Conservation (phyloP, 495 filamentous ascomycete species). For the Aspergillus bertholletiae region DNA sequence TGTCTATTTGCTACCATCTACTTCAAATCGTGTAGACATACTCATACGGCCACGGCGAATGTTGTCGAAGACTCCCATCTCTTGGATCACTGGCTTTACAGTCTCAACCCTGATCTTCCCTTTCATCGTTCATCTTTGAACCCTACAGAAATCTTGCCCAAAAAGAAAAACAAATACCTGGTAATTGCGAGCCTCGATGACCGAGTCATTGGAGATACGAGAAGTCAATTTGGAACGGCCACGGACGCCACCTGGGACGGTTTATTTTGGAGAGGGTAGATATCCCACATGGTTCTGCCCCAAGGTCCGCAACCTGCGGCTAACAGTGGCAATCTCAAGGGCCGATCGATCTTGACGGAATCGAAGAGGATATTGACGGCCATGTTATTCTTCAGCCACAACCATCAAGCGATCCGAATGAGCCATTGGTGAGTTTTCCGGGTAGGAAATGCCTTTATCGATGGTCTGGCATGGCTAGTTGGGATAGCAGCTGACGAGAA, state of each 20-base stretch:
- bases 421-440: slow-evolving; percentile 3
- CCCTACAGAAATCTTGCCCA: too few species aligned
- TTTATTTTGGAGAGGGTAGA: slow-evolving; percentile 6
- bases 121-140: not conserved
- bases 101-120: not conserved
- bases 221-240: too few species aligned
- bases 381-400: slow-evolving; percentile 8
- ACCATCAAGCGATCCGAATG: slow-evolving; percentile 14
- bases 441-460: not conserved
- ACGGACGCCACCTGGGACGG: slow-evolving; percentile 1
- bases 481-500: too few species aligned
- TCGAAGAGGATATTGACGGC: not conserved
- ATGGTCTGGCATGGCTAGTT: not conserved
- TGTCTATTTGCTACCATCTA: too few species aligned
- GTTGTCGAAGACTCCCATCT: not conserved
- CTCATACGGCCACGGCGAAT: too few species aligned
- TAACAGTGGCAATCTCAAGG: not conserved
- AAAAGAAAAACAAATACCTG: too few species aligned
- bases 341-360: not conserved
- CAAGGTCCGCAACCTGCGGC: not conserved
- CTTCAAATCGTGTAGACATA: too few species aligned
- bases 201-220: not conserved
- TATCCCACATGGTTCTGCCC: not conserved
- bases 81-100: not conserved
- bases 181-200: not conserved